Evolutionary conservation across 2,329 filamentous ascomycete genomes (phyloP).

Genomic region (Phyllosticta citriasiana): DNA sequence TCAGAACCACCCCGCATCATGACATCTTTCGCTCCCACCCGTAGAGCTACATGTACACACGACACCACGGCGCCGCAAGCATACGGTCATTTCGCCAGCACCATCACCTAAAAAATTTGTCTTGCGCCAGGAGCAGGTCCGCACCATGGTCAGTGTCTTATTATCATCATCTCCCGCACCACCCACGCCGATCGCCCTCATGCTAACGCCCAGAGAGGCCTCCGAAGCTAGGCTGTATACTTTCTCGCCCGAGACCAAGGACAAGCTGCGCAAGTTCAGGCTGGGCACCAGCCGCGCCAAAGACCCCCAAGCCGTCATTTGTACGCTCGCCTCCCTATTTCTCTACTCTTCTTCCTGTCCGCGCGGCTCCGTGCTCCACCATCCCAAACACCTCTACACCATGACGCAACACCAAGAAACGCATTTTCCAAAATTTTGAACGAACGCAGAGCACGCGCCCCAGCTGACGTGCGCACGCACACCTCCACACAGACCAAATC

Average conservation of each 20-base stretch:
- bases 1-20: constrained; percentile 1
- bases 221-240: constrained; percentile 87
- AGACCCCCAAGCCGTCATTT: constrained; percentile 84
- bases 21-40: background rate
- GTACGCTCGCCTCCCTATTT: constrained; percentile 45
- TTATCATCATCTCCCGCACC: constrained; percentile 5
- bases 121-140: constrained; percentile 1
- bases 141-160: constrained; percentile 9
- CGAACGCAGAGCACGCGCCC: too few relatives aligned
- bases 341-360: background rate
- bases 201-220: constrained; percentile 28
- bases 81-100: background rate
- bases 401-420: background rate
- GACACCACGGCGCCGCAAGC: background rate
- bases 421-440: background rate
- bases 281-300: constrained; percentile 80
- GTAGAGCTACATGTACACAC: background rate
- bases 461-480: background rate
- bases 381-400: constrained; percentile 7
- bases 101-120: background rate
- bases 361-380: constrained; percentile 6
- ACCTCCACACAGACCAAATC: constrained; percentile 59
- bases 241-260: constrained; percentile 82
- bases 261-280: constrained; percentile 88
- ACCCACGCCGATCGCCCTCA: constrained; percentile 4